phyloP scores from a whole-genome alignment of 139 green algal species.

The Tetradesmus lagerheimii region DNA sequence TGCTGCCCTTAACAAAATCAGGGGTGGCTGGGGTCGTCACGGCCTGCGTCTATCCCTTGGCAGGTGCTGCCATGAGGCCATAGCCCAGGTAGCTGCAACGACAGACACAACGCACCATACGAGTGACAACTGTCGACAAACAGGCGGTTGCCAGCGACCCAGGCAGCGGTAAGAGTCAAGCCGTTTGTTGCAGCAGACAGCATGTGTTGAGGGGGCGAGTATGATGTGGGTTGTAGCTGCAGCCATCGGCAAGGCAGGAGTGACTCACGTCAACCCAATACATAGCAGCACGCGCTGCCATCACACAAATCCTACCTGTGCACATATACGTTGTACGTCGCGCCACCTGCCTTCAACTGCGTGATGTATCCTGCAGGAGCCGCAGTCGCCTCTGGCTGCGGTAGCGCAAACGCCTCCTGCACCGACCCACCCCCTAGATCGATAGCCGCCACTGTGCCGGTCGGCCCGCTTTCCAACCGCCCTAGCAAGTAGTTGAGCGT shows the following conservation, averaged over 20 bases:
- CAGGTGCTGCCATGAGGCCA: constrained; percentile 96
- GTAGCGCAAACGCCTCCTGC: constrained; percentile 91
- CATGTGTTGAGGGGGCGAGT: no score
- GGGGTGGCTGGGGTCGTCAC: constrained; percentile 65
- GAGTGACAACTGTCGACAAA: background rate
- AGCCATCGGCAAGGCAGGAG: no score
- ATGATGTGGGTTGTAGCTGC: no score
- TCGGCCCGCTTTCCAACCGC: constrained; percentile 69
- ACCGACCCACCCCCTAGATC: constrained; percentile 95
- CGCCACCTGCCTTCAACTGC: constrained; percentile 72
- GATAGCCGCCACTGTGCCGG: constrained; percentile 89
- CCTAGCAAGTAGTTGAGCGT: constrained; percentile 99
- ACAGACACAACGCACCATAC: no score
- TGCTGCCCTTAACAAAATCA: constrained; percentile 80
- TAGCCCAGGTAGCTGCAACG: constrained; percentile 91
- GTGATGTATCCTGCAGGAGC: constrained; percentile 82
- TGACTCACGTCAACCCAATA: no score
- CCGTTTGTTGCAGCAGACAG: no score
- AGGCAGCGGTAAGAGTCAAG: no score
- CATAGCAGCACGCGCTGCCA: no score
- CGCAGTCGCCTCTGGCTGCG: constrained; percentile 51
- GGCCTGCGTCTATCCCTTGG: constrained; percentile 73
- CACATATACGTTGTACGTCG: constrained; percentile 94
- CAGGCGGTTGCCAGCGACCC: no score
- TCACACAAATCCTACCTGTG: no score